Evolutionary conservation across 768 basidiomycete species (phyloP).

Genomic region (Tricholomella constricta): DNA sequence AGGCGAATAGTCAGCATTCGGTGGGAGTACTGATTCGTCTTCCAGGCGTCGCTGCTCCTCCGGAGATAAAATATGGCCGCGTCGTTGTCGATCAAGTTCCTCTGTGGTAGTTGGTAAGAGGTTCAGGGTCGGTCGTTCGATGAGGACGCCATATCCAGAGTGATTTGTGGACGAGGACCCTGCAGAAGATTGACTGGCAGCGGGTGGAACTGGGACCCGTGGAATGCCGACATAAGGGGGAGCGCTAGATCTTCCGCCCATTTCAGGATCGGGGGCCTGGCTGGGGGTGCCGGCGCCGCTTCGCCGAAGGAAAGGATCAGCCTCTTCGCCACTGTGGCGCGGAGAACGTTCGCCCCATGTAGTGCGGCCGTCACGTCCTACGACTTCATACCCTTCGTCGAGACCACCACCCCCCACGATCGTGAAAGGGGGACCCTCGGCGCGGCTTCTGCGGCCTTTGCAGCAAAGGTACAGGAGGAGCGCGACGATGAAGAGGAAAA

Average conservation of each 20-base stretch:
- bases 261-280: constrained; percentile 14
- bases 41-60: constrained; percentile 39
- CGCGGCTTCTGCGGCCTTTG: constrained; percentile 47
- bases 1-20: constrained; percentile 33
- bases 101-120: constrained; percentile 33
- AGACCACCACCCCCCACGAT: constrained; percentile 20
- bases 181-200: constrained; percentile 40
- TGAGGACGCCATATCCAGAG: constrained; percentile 44
- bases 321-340: constrained; percentile 68
- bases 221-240: constrained; percentile 31
- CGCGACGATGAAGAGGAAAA: constrained; percentile 56
- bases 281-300: constrained; percentile 22
- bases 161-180: constrained; percentile 44
- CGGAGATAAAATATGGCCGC: constrained; percentile 36
- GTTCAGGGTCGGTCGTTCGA: constrained; percentile 45
- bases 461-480: constrained; percentile 49
- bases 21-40: constrained; percentile 34
- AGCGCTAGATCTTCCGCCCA: constrained; percentile 23
- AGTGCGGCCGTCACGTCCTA: constrained; percentile 39
- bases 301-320: constrained; percentile 60
- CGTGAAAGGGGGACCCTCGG: constrained; percentile 27
- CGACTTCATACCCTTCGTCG: constrained; percentile 41
- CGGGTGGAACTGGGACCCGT: constrained; percentile 41
- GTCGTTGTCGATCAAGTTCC: constrained; percentile 33
- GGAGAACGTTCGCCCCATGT: constrained; percentile 66